Conservation (phyloP, 1,284 basidiomycete species). For the Anthracocystis panici-leucophaei region DNA sequence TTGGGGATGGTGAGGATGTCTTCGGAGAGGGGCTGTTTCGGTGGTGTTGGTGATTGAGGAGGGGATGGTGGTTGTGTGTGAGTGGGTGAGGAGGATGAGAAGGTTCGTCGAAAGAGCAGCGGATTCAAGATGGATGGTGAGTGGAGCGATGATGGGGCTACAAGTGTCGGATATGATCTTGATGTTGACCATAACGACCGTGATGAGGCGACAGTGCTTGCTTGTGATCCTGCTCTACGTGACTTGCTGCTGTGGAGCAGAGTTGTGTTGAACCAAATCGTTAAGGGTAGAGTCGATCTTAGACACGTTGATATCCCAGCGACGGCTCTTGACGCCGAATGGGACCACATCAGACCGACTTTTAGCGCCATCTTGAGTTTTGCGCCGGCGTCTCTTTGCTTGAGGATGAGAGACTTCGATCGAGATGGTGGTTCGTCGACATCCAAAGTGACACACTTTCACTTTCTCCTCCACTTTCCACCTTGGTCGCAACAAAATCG, state of each 20-base stretch:
- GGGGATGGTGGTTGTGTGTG: constrained; percentile 75
- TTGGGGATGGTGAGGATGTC: constrained; percentile 97
- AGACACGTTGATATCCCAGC: not conserved
- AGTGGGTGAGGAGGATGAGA: not conserved
- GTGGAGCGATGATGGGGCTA: no score
- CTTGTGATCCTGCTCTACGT: not conserved
- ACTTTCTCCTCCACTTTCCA: constrained; percentile 13
- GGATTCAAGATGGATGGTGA: not conserved
- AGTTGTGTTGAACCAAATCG: not conserved
- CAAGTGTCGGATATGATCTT: not conserved
- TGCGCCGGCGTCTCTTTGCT: not conserved
- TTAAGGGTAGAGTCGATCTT: not conserved
- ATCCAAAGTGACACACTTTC: no score
- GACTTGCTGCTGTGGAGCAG: not conserved
- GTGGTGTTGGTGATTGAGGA: constrained; percentile 67
- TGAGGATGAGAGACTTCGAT: not conserved
- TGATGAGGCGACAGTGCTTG: not conserved
- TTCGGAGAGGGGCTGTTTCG: constrained; percentile 73
- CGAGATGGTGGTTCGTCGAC: constrained; percentile 8
- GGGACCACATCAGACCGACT: constrained; percentile 21
- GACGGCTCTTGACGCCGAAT: constrained; percentile 5
- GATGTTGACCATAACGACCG: not conserved
- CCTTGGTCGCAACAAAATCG: not conserved
- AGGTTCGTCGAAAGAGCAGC: not conserved
- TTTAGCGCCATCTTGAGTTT: constrained; percentile 9